Conservation (phyloP, 106 monocot species). For the Dendrobium officinale region DNA sequence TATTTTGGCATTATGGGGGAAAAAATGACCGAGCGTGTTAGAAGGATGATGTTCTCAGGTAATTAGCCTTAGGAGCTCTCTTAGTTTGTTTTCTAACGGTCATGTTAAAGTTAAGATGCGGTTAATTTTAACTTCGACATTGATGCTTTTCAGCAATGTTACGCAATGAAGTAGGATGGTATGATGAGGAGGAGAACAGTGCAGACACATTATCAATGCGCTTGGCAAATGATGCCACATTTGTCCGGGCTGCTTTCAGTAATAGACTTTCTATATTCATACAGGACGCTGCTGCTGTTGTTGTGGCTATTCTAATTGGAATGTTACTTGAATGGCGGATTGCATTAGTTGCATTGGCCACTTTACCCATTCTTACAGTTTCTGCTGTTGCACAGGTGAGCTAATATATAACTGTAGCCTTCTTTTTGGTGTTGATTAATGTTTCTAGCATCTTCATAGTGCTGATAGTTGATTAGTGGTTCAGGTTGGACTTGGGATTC, state of each 20-base stretch:
- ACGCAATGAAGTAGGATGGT: conserved; percentile 98
- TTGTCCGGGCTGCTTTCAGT: conserved; percentile 98
- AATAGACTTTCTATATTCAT: conserved; percentile 98
- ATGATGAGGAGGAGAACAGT: conserved; percentile 98
- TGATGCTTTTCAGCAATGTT: conserved; percentile 62
- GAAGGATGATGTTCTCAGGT: conserved; percentile 99
- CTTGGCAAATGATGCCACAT: conserved; percentile 97
- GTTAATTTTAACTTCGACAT: background rate
- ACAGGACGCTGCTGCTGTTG: conserved; percentile 81
- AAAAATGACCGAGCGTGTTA: conserved; percentile 95
- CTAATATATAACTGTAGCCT: background rate
- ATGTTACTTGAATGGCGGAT: conserved; percentile 88
- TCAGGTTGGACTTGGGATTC: background rate
- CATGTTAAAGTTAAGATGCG: conserved; percentile 1
- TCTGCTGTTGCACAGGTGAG: conserved; percentile 51
- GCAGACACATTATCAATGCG: conserved; percentile 93
- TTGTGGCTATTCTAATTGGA: conserved; percentile 77
- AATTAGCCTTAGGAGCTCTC: background rate
- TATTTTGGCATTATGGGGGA: conserved; percentile 99
- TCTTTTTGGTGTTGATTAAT: background rate
- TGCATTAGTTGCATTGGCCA: conserved; percentile 86
- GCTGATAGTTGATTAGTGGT: background rate
- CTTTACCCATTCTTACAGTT: conserved; percentile 74
- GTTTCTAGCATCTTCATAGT: background rate
- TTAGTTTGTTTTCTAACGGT: background rate